Conservation (phyloP, 768 basidiomycete species). For the Calocybe indica region DNA sequence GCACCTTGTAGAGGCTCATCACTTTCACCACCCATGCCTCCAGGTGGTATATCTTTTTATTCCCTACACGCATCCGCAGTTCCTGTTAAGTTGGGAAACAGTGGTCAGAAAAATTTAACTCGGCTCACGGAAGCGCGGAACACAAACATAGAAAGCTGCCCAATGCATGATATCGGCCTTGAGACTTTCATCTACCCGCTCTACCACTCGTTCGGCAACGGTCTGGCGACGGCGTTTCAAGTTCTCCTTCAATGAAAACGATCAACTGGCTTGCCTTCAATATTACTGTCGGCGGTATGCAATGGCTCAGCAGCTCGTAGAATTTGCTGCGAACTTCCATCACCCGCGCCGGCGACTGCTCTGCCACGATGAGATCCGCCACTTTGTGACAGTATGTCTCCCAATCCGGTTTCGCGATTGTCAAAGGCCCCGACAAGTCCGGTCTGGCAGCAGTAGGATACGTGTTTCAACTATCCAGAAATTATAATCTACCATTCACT, state of each 20-base stretch:
- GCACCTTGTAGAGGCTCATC: constrained; percentile 86
- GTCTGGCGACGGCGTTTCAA: constrained; percentile 46
- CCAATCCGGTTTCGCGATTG: constrained; percentile 98
- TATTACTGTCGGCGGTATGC: constrained; percentile 90
- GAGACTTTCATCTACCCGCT: constrained; percentile 82
- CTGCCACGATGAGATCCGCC: constrained; percentile 81
- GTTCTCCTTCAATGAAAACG: not conserved
- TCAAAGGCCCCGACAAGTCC: constrained; percentile 72
- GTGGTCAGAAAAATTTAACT: not conserved
- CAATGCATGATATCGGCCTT: constrained; percentile 96
- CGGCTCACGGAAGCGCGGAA: not conserved
- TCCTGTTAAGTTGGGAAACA: constrained; percentile 47
- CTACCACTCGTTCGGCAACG: constrained; percentile 81
- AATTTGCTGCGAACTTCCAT: constrained; percentile 91
- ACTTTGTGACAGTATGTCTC: constrained; percentile 94
- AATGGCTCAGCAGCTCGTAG: constrained; percentile 94
- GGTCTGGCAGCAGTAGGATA: constrained; percentile 41
- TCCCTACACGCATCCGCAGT: constrained; percentile 89
- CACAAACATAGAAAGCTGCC: constrained; percentile 86
- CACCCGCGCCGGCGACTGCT: constrained; percentile 84
- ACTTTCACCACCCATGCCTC: constrained; percentile 97
- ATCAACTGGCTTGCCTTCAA: constrained; percentile 59
- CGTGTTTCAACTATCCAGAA: not conserved
- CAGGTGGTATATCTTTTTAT: constrained; percentile 87
- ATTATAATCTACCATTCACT: constrained; percentile 16